Conservation (phyloP, 2,329 filamentous ascomycete species). For the Clonostachys rhizophaga region DNA sequence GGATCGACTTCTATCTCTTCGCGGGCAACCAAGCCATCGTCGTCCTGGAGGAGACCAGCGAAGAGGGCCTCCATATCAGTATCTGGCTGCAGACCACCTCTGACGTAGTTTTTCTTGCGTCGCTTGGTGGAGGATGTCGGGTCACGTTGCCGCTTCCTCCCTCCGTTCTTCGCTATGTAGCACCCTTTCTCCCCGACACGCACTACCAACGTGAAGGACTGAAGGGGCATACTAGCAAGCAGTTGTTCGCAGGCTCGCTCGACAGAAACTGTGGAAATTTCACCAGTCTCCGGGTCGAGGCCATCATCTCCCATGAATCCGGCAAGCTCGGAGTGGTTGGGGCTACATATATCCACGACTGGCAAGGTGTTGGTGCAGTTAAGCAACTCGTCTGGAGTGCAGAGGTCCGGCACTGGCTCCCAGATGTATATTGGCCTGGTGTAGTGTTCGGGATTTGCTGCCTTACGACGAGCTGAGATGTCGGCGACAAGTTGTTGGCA, state of each 20-base stretch:
- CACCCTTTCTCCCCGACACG: slow-evolving; percentile 70
- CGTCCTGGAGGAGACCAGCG: slow-evolving; percentile 50
- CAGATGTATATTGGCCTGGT: slow-evolving; percentile 75
- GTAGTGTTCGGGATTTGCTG: slow-evolving; percentile 20
- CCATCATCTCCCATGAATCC: slow-evolving; percentile 69
- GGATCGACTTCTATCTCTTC: slow-evolving; percentile 60
- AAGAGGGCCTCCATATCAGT: slow-evolving; percentile 61
- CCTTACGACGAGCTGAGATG: slow-evolving; percentile 57
- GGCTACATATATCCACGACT: slow-evolving; percentile 60
- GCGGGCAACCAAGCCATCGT: slow-evolving; percentile 45
- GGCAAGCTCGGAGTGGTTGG: slow-evolving; percentile 87
- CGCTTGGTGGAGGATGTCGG: slow-evolving; percentile 14
- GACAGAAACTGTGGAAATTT: slow-evolving; percentile 44
- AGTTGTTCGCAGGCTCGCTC: slow-evolving; percentile 60
- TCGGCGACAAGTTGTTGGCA: slow-evolving; percentile 71
- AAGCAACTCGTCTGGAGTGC: slow-evolving; percentile 63
- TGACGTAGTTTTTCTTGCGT: slow-evolving; percentile 36
- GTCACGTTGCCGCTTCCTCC: slow-evolving; percentile 31
- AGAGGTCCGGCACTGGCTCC: slow-evolving; percentile 92
- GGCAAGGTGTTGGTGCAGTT: slow-evolving; percentile 61
- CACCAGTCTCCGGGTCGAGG: slow-evolving; percentile 47
- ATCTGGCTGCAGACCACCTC: slow-evolving; percentile 51
- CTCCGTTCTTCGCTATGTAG: slow-evolving; percentile 55
- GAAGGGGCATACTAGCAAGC: slow-evolving; percentile 57
- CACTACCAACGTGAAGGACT: slow-evolving; percentile 63